These are phyloP conservation scores for Cokeromyces recurvatus DNA, from an alignment of 371 early-diverging fungal genomes.

Conservation along the genomic window DNA sequence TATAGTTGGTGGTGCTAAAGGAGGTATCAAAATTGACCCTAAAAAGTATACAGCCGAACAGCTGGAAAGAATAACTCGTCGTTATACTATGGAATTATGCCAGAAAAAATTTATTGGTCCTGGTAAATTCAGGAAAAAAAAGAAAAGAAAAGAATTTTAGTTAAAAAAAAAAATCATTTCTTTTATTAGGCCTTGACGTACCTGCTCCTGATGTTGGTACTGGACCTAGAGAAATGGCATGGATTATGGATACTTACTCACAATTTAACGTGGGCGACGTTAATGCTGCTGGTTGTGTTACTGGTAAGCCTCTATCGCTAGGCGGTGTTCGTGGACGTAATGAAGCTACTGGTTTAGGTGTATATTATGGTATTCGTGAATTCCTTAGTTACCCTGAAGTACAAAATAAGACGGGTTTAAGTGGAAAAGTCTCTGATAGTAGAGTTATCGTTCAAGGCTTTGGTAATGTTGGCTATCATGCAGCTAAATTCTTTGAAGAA, in stretches of 20 bases:
- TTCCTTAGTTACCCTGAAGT: conserved; percentile 79
- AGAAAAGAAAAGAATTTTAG: too few species aligned
- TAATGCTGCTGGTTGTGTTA: conserved; percentile 82
- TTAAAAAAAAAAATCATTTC: background rate
- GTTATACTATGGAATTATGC: conserved; percentile 87
- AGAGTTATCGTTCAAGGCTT: conserved; percentile 84
- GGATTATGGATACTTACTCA: conserved; percentile 90
- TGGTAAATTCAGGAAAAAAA: conserved; percentile 21
- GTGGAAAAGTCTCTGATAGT: conserved; percentile 63
- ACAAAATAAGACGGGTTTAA: conserved; percentile 68
- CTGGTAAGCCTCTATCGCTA: conserved; percentile 83
- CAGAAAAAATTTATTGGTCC: conserved; percentile 90
- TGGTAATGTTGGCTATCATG: conserved; percentile 90
- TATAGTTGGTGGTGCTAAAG: conserved; percentile 75
- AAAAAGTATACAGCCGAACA: conserved; percentile 72
- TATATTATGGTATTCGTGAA: conserved; percentile 84
- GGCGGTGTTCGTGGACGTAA: conserved; percentile 90
- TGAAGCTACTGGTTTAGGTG: conserved; percentile 89
- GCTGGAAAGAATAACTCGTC: conserved; percentile 85
- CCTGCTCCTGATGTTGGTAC: conserved; percentile 94
- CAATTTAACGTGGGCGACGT: conserved; percentile 85
- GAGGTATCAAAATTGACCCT: conserved; percentile 82
- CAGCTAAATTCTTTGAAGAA: conserved; percentile 83
- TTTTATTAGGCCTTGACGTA: conserved; percentile 59
- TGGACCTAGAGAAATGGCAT: conserved; percentile 85